Percentiles rank a stretch among this genome's conserved stretches.
Conservation (phyloP, 1,284 basidiomycete species). For the Cutaneotrichosporon sp. region DNA sequence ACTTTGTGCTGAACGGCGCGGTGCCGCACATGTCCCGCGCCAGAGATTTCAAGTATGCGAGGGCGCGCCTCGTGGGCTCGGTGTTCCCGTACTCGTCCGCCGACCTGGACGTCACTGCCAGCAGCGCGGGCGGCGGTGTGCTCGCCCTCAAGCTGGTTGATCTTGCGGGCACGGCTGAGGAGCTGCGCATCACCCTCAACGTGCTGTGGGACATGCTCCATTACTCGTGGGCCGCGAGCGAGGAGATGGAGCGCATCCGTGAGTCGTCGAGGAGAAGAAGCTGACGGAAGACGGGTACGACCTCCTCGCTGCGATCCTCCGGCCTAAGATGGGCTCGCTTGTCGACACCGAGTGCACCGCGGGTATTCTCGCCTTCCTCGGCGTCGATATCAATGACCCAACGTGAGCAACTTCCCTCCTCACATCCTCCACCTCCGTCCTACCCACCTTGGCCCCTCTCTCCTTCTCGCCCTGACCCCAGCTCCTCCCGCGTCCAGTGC, state of each 20-base stretch:
- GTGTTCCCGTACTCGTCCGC: constrained; percentile 64
- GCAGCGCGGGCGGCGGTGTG: constrained; percentile 80
- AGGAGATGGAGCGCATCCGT: constrained; percentile 86
- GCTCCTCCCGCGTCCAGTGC: constrained; percentile 78
- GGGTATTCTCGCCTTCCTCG: constrained; percentile 77
- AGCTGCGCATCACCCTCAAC: constrained; percentile 69
- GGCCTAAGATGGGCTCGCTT: constrained; percentile 67
- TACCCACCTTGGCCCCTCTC: background rate
- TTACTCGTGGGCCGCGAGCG: constrained; percentile 87
- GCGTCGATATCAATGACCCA: constrained; percentile 75
- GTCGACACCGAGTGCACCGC: constrained; percentile 76
- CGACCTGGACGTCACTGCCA: constrained; percentile 73
- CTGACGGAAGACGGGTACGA: constrained; percentile 74
- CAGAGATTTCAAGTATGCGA: constrained; percentile 35
- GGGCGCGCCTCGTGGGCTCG: constrained; percentile 59
- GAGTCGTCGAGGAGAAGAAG: constrained; percentile 40
- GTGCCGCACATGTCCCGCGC: constrained; percentile 42
- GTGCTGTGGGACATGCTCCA: constrained; percentile 75
- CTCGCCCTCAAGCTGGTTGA: constrained; percentile 75
- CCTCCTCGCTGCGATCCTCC: constrained; percentile 72
- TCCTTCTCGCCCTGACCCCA: constrained; percentile 50
- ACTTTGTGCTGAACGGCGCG: constrained; percentile 40
- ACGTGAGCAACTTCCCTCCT: constrained; percentile 60
- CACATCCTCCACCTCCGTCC: no score
- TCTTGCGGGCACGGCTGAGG: constrained; percentile 71